phyloP scores from a whole-genome alignment of 768 basidiomycete genomes.

The Termitomyces sp. region DNA sequence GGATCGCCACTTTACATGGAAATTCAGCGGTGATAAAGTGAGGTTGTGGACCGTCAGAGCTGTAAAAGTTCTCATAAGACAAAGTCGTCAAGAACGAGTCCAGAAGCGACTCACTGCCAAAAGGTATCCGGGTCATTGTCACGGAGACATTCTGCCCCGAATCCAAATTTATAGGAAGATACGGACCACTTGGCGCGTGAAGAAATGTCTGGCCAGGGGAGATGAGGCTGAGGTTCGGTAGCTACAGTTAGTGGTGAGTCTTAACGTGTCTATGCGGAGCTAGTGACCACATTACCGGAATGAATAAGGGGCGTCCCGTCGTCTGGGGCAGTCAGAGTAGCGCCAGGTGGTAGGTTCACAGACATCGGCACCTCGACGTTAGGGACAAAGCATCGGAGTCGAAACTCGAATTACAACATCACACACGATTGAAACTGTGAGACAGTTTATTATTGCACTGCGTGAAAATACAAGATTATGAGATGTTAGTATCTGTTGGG shows the following conservation, averaged over 20 bases:
- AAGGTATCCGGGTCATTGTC: conserved; percentile 90
- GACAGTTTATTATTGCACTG: too few species aligned
- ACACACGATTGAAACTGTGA: too few species aligned
- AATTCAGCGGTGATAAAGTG: conserved; percentile 96
- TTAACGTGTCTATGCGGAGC: neutral
- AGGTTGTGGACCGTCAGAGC: conserved; percentile 94
- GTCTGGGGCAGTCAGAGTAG: conserved; percentile 20
- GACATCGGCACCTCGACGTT: conserved; percentile 10
- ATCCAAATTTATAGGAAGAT: conserved; percentile 94
- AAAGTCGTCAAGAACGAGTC: neutral
- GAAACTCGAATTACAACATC: too few species aligned
- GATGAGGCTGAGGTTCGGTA: conserved; percentile 44
- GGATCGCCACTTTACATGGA: conserved; percentile 81
- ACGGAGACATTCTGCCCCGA: conserved; percentile 86
- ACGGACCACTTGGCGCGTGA: conserved; percentile 92
- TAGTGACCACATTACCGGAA: conserved; percentile 22
- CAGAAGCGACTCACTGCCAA: conserved; percentile 80
- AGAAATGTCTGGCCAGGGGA: conserved; percentile 83
- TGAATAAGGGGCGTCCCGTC: conserved; percentile 29
- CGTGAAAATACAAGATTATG: too few species aligned
- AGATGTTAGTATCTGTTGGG: too few species aligned
- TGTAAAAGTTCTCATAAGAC: conserved; percentile 19
- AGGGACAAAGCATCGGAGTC: neutral
- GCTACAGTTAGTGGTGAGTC: conserved; percentile 15
- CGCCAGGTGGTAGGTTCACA: conserved; percentile 16